Percentiles rank a stretch among this genome's conserved stretches.
Conservation (phyloP, 805 yeast species). For the Starmerella roubikii region DNA sequence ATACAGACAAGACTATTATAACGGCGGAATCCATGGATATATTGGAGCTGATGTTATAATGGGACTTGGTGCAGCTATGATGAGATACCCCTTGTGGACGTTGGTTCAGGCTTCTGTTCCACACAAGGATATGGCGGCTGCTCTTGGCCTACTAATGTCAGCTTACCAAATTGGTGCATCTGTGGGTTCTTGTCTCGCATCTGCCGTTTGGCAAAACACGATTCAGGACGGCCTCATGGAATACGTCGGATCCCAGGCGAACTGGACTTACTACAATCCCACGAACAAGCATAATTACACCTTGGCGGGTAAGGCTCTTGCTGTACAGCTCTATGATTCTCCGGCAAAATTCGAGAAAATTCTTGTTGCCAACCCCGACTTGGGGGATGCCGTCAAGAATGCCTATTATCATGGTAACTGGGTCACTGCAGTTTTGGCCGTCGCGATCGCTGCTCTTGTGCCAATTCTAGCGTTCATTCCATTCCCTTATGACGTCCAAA, state of each 20-base stretch:
- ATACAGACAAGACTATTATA: constrained; percentile 41
- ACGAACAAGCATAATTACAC: no score
- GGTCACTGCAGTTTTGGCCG: constrained; percentile 39
- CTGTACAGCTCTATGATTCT: no score
- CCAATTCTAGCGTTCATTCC: constrained; percentile 4
- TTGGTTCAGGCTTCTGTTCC: constrained; percentile 44
- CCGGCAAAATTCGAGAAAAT: constrained; percentile 35
- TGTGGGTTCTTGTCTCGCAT: constrained; percentile 48
- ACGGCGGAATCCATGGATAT: constrained; percentile 34
- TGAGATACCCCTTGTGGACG: constrained; percentile 52
- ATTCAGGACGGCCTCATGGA: no score
- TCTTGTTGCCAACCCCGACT: constrained; percentile 50
- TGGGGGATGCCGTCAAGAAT: constrained; percentile 40
- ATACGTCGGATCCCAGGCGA: no score
- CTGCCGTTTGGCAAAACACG: constrained; percentile 70
- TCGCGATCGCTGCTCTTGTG: constrained; percentile 28
- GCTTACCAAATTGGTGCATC: constrained; percentile 52
- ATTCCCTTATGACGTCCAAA: constrained; percentile 9
- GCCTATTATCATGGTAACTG: constrained; percentile 49
- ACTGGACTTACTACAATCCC: no score
- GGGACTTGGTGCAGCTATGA: constrained; percentile 65
- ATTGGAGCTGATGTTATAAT: constrained; percentile 51
- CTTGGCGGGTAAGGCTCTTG: no score
- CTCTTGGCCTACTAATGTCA: constrained; percentile 44
- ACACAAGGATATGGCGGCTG: constrained; percentile 54